Evolutionary conservation across 2,329 filamentous ascomycete genomes (phyloP), one percentile per base, ranked within the genome.

Genomic region (Neophaeococcomyces mojaviensis): DNA sequence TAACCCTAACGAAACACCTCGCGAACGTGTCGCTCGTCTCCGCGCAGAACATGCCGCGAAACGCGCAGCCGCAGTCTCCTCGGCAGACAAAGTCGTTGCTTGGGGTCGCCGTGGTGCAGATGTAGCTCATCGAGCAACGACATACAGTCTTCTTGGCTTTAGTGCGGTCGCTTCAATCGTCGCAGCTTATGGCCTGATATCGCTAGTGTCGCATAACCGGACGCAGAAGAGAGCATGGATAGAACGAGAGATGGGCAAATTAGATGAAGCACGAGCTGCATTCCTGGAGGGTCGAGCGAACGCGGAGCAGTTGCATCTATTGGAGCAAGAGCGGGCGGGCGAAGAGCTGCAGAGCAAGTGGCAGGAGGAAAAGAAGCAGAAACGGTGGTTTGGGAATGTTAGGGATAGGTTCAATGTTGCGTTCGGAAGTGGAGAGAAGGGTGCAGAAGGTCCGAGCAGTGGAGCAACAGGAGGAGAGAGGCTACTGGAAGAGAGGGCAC

Each of bases 201-300:
- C 82, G 58, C 77, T 85, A 70, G 71, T 84, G 48, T 64, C 82
- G 49, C 80, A 84, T 66, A 85, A 84, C 62, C 75, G 81, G 46
- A 71, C 76, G 48, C 80, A 82, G 67, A 71, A 76, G 47, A 71
- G 71, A 31, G 76, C 82, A 51, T 85, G 74, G 70, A 72, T 80
- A 51, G 73, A 80, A 57, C 62, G 59, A 39, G 66, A 71, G 55
- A 48, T 70, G 41, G 59, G 65, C 52, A 59, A 57, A 19, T 59
- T 71, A n/a, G 61, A 66, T 32, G 60, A 66, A 13, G 69, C 69
- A n/a, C 61, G 64, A 37, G 53, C 60, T 37, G 68, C 68, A n/a
- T 65, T 63, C 45, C 59, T 66, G 31, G 57, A 58, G 22, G 66
- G 69, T 31, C 61, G 59, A 15, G 64, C 68, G 4, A 65, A 62